Percentiles rank a stretch among this genome's conserved stretches.
These are phyloP conservation scores for Pythium myriotylum DNA, from an alignment of 352 stramenopile species.

Conservation along the genomic window DNA sequence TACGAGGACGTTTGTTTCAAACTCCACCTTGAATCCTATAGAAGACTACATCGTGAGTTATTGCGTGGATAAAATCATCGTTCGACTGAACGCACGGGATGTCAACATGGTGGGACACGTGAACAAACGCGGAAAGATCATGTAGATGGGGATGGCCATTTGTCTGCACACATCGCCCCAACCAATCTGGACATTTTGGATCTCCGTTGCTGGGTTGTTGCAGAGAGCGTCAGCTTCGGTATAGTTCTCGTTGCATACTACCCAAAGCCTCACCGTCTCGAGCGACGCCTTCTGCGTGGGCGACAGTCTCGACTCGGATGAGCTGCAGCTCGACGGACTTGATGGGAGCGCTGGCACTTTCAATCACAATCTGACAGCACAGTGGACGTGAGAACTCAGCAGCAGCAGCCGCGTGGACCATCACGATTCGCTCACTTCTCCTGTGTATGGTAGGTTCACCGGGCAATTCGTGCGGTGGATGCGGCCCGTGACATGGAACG, in stretches of 20 bases:
- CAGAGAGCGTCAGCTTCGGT: too few species aligned
- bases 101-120: conserved; percentile 92
- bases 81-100: conserved; percentile 37
- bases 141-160: conserved; percentile 93
- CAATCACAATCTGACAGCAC: conserved; percentile 63
- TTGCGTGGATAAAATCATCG: not conserved
- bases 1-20: conserved; percentile 93
- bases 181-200: conserved; percentile 94
- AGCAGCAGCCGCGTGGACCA: too few species aligned
- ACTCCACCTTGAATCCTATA: conserved; percentile 89
- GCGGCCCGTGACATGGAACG: conserved; percentile 82
- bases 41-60: not conserved
- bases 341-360: conserved; percentile 74
- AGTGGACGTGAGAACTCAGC: not conserved
- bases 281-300: conserved; percentile 71
- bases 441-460: conserved; percentile 89
- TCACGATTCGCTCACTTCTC: conserved; percentile 67
- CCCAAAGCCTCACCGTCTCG: conserved; percentile 59
- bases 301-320: conserved; percentile 89
- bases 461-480: conserved; percentile 90
- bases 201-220: conserved; percentile 81
- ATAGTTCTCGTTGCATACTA: too few species aligned
- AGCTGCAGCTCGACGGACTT: conserved; percentile 91
- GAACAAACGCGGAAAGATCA: conserved; percentile 93
- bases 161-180: conserved; percentile 89